Base-by-base conservation (phyloP, 2,329 filamentous ascomycete species). In the Phyllosticta paracitricarpa region DNA sequence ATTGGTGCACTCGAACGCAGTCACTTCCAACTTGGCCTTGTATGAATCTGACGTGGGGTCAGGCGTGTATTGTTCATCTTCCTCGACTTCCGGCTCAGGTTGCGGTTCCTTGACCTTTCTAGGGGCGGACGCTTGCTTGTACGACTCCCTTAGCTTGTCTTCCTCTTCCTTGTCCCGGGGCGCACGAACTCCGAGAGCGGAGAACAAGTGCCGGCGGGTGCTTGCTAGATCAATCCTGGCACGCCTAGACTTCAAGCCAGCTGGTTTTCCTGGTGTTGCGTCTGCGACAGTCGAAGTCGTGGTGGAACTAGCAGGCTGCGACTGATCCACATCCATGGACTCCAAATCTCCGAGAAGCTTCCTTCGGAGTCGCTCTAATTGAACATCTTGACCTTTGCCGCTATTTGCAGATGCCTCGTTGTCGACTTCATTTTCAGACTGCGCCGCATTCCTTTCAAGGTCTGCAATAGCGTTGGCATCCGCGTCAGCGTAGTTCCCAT, bases 1-100 rank as follows among this genome's bases (percentile, higher is more conserved):
- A n/a, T 89, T 81, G 64, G 85, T 84, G 73, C 92, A 97, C 72
- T 97, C 93, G 0, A 95, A 89, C 24, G 90, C 92, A 25, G 83
- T 82, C 63, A 96, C 84, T 10, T 78, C 81, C 63, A 97, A 86
- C 66, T 85, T 90, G 4, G 83, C 77, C 66, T 84, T 84, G 92
- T 92, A 97, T 24, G 83, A 80, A 30, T 88, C 81, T 0, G 81
- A 75, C 40, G 7, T 48, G 14, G 56, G 58, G 54, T 84, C 79
- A 54, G 82, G 69, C 9, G 66, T 66, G 48, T 70, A 55, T 24
- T 70, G 19, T 3, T 33, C 67, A 25, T 66, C 35, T 8, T 33
- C 63, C n/a, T 64, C 56, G 14, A 5, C 24, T n/a, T 48, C n/a
- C 5, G 40, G 40, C 14, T 48, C 40, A n/a, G 12, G 12, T n/a